Evolutionary conservation across 2,329 filamentous ascomycete species (phyloP).

Genomic region (Shiraia bambusicola): DNA sequence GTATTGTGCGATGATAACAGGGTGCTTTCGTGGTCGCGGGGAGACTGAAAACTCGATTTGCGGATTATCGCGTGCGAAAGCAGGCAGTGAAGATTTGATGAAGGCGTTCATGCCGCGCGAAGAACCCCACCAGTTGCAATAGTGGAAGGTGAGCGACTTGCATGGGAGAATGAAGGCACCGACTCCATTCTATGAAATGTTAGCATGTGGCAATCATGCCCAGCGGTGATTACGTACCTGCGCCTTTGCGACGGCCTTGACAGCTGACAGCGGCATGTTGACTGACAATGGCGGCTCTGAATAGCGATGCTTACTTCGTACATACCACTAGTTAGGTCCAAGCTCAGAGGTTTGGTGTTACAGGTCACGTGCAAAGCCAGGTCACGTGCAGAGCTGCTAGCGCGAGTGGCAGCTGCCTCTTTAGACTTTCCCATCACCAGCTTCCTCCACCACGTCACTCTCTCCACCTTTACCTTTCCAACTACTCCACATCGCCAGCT

Average conservation of each 20-base stretch:
- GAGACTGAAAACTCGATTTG: conserved; percentile 90
- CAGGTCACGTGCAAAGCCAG: conserved; percentile 27
- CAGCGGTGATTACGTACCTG: conserved; percentile 49
- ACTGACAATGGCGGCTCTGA: conserved; percentile 16
- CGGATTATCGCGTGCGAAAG: conserved; percentile 79
- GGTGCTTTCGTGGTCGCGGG: conserved; percentile 85
- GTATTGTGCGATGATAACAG: conserved; percentile 84
- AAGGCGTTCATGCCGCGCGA: conserved; percentile 93
- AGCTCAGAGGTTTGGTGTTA: conserved; percentile 17
- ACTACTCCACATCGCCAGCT: conserved; percentile 36
- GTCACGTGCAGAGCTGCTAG: conserved; percentile 24
- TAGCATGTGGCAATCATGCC: conserved; percentile 2
- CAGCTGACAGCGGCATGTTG: conserved; percentile 52
- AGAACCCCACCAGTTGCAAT: conserved; percentile 94
- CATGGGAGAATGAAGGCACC: conserved; percentile 97
- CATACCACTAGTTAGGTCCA: too few relatives aligned
- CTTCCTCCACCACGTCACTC: conserved; percentile 21
- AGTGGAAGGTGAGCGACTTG: conserved; percentile 93
- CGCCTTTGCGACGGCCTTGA: conserved; percentile 57
- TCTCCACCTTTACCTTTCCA: conserved; percentile 15
- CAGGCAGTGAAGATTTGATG: conserved; percentile 72
- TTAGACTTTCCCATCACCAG: conserved; percentile 6
- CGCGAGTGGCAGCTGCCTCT: conserved; percentile 21
- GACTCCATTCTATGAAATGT: conserved; percentile 75
- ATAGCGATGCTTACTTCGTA: conserved; percentile 4